Evolutionary conservation across 2,329 filamentous ascomycete genomes (phyloP), one percentile per base, ranked within the genome.

Genomic region (Diaporthe vexans): DNA sequence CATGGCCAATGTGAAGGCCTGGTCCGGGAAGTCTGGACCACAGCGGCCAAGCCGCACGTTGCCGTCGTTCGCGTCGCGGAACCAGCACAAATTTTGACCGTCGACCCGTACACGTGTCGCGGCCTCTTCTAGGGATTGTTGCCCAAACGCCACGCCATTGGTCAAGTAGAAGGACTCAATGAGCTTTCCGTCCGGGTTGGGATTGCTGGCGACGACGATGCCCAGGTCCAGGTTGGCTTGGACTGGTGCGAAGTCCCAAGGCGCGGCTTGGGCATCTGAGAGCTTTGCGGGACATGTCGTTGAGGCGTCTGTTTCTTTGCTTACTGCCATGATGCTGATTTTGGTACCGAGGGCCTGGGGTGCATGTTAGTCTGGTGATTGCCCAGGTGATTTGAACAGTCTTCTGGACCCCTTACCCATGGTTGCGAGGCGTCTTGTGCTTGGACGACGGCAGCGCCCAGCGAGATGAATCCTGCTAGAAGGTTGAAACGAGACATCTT

Each of bases 91-190:
- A 24, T 58, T 58, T 15, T 58, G 19, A 0, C 56, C 56, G 56
- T 37, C 33, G 33, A 58, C 33, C 33, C 56, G n/a, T 37, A 58
- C 37, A 1, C 33, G 56, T 2, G 33, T 58, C 21, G 19, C 11
- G 8, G 56, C 21, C 4, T 37, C 56, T 24, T 9, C 56, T 24
- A 15, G 1, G 10, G 56, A 24, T 10, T 35, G 29, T 37, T 24
- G 33, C 5, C 29, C 29, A 13, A 58, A n/a, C 0, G 56, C 33
- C 1, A 58, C 33, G 21, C 56, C 56, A 21, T 58, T 58, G 33
- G 56, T 58, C 56, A 58, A 40, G 33, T 58, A 58, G 56, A 58
- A 58, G 10, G 33, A 37, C 33, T 37, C 56, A 21, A 58, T n/a
- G 33, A 58, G 56, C 33, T 58, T 58, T 21, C 33, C 21, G 21